These are phyloP conservation scores for Dianthus caryophyllus DNA, from an alignment of 148 eudicot species.

Conservation along the genomic window DNA sequence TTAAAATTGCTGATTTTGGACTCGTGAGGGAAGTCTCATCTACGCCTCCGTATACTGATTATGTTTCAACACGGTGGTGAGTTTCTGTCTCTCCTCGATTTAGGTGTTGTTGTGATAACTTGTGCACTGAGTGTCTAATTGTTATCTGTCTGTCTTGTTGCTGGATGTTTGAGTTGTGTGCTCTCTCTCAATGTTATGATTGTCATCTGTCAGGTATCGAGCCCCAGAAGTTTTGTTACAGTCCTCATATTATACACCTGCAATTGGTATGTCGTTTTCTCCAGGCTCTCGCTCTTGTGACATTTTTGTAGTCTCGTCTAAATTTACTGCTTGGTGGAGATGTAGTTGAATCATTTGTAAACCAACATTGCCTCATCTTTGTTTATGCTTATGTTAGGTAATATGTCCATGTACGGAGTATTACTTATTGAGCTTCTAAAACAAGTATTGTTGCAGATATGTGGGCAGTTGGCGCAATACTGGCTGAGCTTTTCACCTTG, in stretches of 20 bases:
- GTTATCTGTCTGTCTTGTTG: background rate
- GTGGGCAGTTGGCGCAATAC: slow-evolving; percentile 98
- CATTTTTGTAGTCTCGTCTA: background rate
- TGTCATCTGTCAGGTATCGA: slow-evolving; percentile 67
- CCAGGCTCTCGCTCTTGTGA: too few relatives aligned
- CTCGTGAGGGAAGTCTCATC: slow-evolving; percentile 88
- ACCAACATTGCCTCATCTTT: background rate
- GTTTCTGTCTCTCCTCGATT: slow-evolving; percentile 18
- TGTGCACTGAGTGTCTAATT: background rate
- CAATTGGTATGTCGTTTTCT: slow-evolving; percentile 56
- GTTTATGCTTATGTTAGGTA: background rate
- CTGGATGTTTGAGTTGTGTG: background rate
- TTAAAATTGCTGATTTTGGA: slow-evolving; percentile 96
- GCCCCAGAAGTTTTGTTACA: slow-evolving; percentile 95
- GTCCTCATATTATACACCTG: slow-evolving; percentile 71
- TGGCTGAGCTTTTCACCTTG: slow-evolving; percentile 82
- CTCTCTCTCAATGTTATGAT: slow-evolving; percentile 4
- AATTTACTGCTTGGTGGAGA: background rate
- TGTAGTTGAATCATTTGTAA: background rate
- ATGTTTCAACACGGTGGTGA: slow-evolving; percentile 97
- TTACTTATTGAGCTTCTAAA: slow-evolving; percentile 13
- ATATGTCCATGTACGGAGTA: background rate
- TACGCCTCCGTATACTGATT: slow-evolving; percentile 87
- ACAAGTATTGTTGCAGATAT: slow-evolving; percentile 51
- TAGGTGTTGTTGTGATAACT: background rate